Percentiles rank a stretch among this genome's conserved stretches.
phyloP scores from a whole-genome alignment of 2,329 filamentous ascomycete species.

The Aspergillus latus region DNA sequence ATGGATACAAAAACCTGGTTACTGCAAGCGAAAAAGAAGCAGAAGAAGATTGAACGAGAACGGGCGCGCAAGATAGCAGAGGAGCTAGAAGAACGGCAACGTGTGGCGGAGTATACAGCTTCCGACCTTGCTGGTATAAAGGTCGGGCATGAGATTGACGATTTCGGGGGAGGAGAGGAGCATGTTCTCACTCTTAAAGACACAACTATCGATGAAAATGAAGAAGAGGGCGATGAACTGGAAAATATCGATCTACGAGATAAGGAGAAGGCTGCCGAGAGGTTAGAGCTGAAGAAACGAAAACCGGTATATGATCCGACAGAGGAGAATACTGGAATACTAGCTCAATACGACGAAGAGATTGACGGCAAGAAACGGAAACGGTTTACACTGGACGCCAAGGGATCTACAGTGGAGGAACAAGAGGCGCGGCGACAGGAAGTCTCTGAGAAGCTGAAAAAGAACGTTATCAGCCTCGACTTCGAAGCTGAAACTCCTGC shows the following conservation, averaged over 20 bases:
- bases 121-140: conserved; percentile 87
- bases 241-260: conserved; percentile 46
- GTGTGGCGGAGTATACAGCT: conserved; percentile 74
- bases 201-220: conserved; percentile 76
- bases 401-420: conserved; percentile 68
- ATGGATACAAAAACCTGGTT: conserved; percentile 85
- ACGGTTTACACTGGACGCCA: conserved; percentile 79
- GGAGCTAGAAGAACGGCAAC: conserved; percentile 75
- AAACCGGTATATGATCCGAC: conserved; percentile 85
- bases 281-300: conserved; percentile 84
- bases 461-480: conserved; percentile 74
- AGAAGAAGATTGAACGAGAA: conserved; percentile 79
- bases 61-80: conserved; percentile 70
- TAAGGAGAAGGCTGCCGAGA: conserved; percentile 56
- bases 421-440: conserved; percentile 56
- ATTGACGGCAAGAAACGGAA: conserved; percentile 88
- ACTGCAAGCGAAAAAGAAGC: conserved; percentile 84
- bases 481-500: conserved; percentile 61
- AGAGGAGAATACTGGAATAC: conserved; percentile 65
- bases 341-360: conserved; percentile 94
- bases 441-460: conserved; percentile 61
- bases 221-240: conserved; percentile 87
- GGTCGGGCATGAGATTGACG: conserved; percentile 80
- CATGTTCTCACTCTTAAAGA: conserved; percentile 96
- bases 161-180: conserved; percentile 76